A percentile compares a stretch with the other conserved stretches of the same genome.
These are phyloP conservation scores for Wickerhamomyces chambardii DNA, from an alignment of 805 yeast genomes.

Conservation along the genomic window DNA sequence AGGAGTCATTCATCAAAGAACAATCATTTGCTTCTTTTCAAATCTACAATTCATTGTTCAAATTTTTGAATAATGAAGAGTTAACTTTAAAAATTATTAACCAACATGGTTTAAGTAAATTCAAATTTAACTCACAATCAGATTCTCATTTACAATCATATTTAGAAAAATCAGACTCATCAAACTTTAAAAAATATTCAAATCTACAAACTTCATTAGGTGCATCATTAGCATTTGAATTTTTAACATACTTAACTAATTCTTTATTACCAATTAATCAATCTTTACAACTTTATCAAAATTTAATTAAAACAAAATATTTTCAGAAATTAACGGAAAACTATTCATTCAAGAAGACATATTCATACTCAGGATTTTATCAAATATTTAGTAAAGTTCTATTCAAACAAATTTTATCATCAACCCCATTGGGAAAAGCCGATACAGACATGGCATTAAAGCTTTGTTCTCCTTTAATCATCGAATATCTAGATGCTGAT, in stretches of 20 bases:
- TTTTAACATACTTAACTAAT: slow-evolving; percentile 17
- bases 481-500: slow-evolving; percentile 26
- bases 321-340: slow-evolving; percentile 17
- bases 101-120: slow-evolving; percentile 21
- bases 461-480: slow-evolving; percentile 23
- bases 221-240: slow-evolving; percentile 17
- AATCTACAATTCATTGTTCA: slow-evolving; percentile 23
- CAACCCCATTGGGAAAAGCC: slow-evolving; percentile 15
- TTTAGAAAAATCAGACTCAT: no score
- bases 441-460: slow-evolving; percentile 19
- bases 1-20: slow-evolving; percentile 28
- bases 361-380: slow-evolving; percentile 22
- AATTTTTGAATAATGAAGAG: slow-evolving; percentile 21
- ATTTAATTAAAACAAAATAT: slow-evolving; percentile 20
- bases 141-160: no score
- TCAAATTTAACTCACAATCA: no score
- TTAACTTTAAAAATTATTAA: slow-evolving; percentile 22
- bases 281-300: slow-evolving; percentile 5
- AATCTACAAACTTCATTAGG: no score
- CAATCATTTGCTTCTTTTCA: slow-evolving; percentile 18
- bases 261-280: neutral
- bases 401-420: slow-evolving; percentile 19
- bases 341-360: slow-evolving; percentile 8
- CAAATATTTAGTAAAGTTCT: slow-evolving; percentile 20
- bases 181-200: no score